Base-by-base conservation (phyloP, 2,329 filamentous ascomycete genomes). In the Penicillium oxalicum region DNA sequence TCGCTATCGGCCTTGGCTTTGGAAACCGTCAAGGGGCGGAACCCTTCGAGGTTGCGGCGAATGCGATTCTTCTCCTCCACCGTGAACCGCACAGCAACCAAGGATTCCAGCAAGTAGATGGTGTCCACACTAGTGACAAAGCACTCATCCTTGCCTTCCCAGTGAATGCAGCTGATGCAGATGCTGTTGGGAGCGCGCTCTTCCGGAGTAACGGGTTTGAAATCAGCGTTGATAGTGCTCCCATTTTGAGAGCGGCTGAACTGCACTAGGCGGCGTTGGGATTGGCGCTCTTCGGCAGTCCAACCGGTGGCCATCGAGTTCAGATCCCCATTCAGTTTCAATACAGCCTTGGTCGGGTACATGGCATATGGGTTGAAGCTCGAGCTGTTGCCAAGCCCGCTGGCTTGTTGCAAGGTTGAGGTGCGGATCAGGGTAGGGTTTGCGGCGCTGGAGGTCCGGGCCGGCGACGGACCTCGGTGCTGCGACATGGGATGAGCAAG, bases 51-150 rank as follows among this genome's bases (percentile, higher is more conserved):
- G 63, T 98, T 98, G 54, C 93, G 84, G 28, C 93, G 85, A 61
- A 98, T 97, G 45, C 93, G 84, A 69, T 98, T 98, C 81, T 97
- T 98, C 75, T 97, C 93, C 67, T 97, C 91, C 4, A 97, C 91
- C 0, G 87, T 91, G 72, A 97, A 98, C 27, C 88, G 81, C 40
- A 84, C 83, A 0, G 83, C 88, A 6, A 97, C 88, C 5, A 98
- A 78, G 57, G 91, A 87, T 72, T 97, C 93, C 2, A 98, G 77
- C n/a, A 98, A 78, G 61, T 86, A 87, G 61, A 98, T 97, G 2
- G 91, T 96, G 70, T 98, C 93, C 13, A 98, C 93, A 45, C 91
- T 96, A 2, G 93, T 97, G 46, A 97, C 90, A 67, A 84, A 97
- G 70, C 86, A 95, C 61, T 95, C 88, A 41, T 83, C 76, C 71